A percentile compares a stretch with the other conserved stretches of the same genome.
Conservation (phyloP, 495 filamentous ascomycete species). For the Lepraria neglecta region DNA sequence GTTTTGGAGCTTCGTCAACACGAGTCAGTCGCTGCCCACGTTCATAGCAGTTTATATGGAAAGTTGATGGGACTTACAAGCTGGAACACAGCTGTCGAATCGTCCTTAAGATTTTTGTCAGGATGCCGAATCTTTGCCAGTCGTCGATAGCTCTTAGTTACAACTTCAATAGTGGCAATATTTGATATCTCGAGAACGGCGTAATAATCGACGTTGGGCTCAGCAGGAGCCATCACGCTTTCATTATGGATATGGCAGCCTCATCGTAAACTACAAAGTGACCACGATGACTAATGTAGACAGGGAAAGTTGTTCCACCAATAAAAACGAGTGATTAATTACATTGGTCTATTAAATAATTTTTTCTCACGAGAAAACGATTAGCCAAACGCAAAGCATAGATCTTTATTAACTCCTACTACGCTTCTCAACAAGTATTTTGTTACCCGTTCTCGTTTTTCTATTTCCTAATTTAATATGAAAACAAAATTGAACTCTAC, state of each 20-base stretch:
- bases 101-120: slow-evolving; percentile 10
- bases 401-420: no score
- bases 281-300: background rate
- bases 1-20: slow-evolving; percentile 27
- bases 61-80: background rate
- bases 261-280: background rate
- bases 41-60: background rate
- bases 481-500: no score
- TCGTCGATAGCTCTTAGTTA: slow-evolving; percentile 25
- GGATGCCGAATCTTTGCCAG: slow-evolving; percentile 16
- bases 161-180: slow-evolving; percentile 29
- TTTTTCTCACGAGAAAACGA: no score
- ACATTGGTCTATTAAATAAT: no score
- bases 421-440: no score
- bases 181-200: slow-evolving; percentile 31
- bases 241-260: background rate
- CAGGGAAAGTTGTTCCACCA: background rate
- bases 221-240: slow-evolving; percentile 29
- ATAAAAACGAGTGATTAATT: no score
- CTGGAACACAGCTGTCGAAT: slow-evolving; percentile 16
- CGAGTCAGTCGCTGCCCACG: slow-evolving; percentile 2
- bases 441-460: no score
- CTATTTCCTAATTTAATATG: no score
- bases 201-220: slow-evolving; percentile 34
- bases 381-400: no score